phyloP scores from a whole-genome alignment of 257 asterid species.

The Nicotiana noctiflora region DNA sequence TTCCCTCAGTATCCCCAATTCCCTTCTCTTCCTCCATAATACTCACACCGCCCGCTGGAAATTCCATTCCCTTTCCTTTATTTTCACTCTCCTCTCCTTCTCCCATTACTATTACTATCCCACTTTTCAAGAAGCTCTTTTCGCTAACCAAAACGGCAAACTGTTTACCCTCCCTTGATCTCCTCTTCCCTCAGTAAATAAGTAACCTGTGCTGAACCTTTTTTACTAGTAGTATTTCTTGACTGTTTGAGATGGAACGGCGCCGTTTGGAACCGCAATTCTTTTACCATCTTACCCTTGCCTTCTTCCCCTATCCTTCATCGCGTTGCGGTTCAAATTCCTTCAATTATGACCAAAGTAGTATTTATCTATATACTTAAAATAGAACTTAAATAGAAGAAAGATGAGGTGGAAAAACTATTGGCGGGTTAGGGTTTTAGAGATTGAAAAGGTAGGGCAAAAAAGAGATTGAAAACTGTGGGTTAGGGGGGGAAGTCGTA shows the following conservation, averaged over 20 bases:
- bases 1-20: not conserved
- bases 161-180: too few species aligned
- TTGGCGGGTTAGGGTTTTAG: not conserved
- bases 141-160: too few species aligned
- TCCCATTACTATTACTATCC: not conserved
- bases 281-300: not conserved
- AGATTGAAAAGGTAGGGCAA: too few species aligned
- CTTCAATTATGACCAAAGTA: not conserved
- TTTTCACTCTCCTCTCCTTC: not conserved
- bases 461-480: not conserved
- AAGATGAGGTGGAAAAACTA: not conserved
- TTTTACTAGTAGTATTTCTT: not conserved
- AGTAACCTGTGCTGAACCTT: not conserved
- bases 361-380: too few species aligned
- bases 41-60: not conserved
- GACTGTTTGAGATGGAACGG: too few species aligned
- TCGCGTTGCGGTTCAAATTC: not conserved
- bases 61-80: not conserved
- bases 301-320: not conserved
- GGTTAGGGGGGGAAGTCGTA: not conserved
- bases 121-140: not conserved
- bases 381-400: too few species aligned
- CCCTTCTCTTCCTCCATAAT: not conserved
- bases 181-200: too few species aligned
- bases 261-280: not conserved